A percentile compares a stretch with the other conserved stretches of the same genome.
These are phyloP conservation scores for Aspergillus haitiensis DNA, from an alignment of 495 filamentous ascomycete species.

Conservation along the genomic window DNA sequence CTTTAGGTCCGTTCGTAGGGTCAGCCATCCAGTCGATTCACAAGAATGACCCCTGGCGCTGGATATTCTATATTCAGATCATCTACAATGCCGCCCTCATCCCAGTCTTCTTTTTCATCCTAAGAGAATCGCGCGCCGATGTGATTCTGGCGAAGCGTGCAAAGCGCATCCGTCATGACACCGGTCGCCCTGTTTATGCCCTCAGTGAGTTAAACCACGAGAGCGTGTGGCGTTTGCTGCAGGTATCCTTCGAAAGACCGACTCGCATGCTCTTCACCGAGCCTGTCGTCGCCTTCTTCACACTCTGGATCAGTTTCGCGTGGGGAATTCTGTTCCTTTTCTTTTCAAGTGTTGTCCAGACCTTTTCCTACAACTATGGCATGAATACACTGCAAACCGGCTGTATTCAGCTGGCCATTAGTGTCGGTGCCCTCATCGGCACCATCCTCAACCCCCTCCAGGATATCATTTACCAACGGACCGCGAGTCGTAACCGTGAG, in stretches of 20 bases:
- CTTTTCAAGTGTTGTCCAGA: conserved; percentile 43
- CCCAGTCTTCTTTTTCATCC: conserved; percentile 44
- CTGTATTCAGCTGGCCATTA: conserved; percentile 44
- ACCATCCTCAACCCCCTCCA: conserved; percentile 44
- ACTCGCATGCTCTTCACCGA: conserved; percentile 52
- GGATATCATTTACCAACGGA: conserved; percentile 40
- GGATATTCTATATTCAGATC: conserved; percentile 56
- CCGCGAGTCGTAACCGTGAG: conserved; percentile 30
- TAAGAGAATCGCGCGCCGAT: conserved; percentile 44
- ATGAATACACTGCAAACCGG: conserved; percentile 38
- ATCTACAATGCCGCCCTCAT: conserved; percentile 48
- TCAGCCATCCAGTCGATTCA: conserved; percentile 40
- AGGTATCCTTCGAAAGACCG: conserved; percentile 46
- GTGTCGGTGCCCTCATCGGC: conserved; percentile 42
- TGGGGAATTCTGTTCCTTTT: conserved; percentile 55
- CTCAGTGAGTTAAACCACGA: conserved; percentile 32
- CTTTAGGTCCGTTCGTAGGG: conserved; percentile 52
- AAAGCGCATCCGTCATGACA: conserved; percentile 60
- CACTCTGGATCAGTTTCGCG: conserved; percentile 53
- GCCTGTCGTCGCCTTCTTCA: conserved; percentile 54
- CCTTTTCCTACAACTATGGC: conserved; percentile 39
- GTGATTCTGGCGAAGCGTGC: conserved; percentile 63
- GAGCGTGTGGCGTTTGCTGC: conserved; percentile 27
- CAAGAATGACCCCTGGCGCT: conserved; percentile 44
- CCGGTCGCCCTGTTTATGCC: conserved; percentile 49